These are phyloP conservation scores for Fusarium sp. DNA, from an alignment of 2,329 filamentous ascomycete genomes.

Conservation along the genomic window DNA sequence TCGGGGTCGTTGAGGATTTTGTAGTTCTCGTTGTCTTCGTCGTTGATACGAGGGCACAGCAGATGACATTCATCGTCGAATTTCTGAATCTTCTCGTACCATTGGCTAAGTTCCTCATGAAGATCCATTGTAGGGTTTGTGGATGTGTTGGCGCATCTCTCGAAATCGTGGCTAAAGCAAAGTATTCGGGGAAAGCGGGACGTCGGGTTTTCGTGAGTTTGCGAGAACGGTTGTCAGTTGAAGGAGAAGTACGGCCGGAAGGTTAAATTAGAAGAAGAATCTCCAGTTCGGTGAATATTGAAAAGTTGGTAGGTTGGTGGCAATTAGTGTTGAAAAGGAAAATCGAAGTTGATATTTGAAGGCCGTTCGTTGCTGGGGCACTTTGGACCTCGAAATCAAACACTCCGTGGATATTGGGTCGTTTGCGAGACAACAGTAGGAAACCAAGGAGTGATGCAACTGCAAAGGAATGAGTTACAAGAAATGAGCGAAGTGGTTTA, in stretches of 20 bases:
- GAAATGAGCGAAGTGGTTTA: not conserved
- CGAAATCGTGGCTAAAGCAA: conserved; percentile 5
- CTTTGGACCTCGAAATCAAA: conserved; percentile 17
- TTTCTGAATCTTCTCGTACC: conserved; percentile 57
- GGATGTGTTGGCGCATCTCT: conserved; percentile 36
- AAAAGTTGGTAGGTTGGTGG: not conserved
- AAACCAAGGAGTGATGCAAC: conserved; percentile 2
- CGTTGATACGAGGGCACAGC: conserved; percentile 72
- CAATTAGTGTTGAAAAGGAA: conserved; percentile 4
- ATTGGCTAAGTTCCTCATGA: conserved; percentile 55
- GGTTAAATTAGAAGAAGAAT: not conserved
- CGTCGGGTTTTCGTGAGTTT: conserved; percentile 14
- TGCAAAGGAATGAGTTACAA: not conserved
- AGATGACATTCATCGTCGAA: conserved; percentile 68
- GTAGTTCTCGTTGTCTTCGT: conserved; percentile 74
- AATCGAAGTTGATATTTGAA: conserved; percentile 11
- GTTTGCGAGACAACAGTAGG: not conserved
- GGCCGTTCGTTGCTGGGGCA: conserved; percentile 35
- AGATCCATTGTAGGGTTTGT: conserved; percentile 51
- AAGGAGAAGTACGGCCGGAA: not conserved
- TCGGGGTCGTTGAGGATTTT: conserved; percentile 58
- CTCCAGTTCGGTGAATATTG: not conserved
- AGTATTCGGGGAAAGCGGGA: conserved; percentile 5
- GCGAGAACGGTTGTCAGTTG: not conserved
- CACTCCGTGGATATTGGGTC: conserved; percentile 9